These are phyloP conservation scores for Nitzschia palea DNA, from an alignment of 108 stramenopile species.

Conservation along the genomic window DNA sequence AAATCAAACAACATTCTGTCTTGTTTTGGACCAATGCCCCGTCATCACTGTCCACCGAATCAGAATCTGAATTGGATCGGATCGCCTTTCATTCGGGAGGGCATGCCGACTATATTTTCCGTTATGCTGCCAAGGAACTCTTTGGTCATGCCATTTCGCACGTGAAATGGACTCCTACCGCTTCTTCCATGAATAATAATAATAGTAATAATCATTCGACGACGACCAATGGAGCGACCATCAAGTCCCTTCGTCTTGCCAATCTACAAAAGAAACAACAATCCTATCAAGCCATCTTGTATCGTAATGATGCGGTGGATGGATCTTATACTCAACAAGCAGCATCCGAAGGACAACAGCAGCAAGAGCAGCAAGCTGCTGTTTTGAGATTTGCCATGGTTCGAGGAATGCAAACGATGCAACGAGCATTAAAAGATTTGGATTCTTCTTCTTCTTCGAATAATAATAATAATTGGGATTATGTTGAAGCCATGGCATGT, in stretches of 20 bases:
- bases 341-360: too few species aligned
- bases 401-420: slow-evolving; percentile 97
- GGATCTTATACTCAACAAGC: slow-evolving; percentile 35
- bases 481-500: slow-evolving; percentile 98
- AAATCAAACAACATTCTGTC: neutral
- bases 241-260: slow-evolving; percentile 33
- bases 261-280: slow-evolving; percentile 52
- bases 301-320: slow-evolving; percentile 33
- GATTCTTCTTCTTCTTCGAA: too few species aligned
- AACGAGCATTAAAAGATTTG: slow-evolving; percentile 73
- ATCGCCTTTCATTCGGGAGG: slow-evolving; percentile 68
- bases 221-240: too few species aligned
- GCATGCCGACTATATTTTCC: slow-evolving; percentile 81
- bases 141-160: slow-evolving; percentile 46
- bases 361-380: too few species aligned
- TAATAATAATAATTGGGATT: slow-evolving; percentile 52
- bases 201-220: too few species aligned
- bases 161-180: slow-evolving; percentile 11
- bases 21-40: neutral
- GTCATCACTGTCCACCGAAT: neutral
- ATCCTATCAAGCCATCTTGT: slow-evolving; percentile 60
- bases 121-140: slow-evolving; percentile 59
- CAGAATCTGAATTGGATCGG: neutral
- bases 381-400: slow-evolving; percentile 90
- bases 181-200: slow-evolving; percentile 2